phyloP scores from a whole-genome alignment of 768 basidiomycete species.

The Trametes cubensis region DNA sequence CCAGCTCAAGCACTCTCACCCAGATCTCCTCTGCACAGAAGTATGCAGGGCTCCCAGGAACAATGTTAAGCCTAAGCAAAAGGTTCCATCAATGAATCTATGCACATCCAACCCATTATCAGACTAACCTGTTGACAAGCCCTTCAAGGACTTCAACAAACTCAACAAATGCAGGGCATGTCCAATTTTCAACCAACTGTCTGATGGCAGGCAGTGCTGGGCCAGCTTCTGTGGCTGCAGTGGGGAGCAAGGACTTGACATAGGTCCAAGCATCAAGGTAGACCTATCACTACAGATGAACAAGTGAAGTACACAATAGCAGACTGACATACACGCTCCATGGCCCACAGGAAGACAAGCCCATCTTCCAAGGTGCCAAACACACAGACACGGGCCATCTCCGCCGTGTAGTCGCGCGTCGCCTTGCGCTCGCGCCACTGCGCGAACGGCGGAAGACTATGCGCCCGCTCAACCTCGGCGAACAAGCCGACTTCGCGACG shows the following conservation, averaged over 20 bases:
- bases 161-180: slow-evolving; percentile 48
- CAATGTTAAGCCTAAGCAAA: slow-evolving; percentile 39
- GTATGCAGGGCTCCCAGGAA: slow-evolving; percentile 40
- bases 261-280: slow-evolving; percentile 71
- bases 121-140: slow-evolving; percentile 45
- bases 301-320: neutral
- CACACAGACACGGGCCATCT: slow-evolving; percentile 59
- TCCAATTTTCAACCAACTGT: slow-evolving; percentile 69
- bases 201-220: slow-evolving; percentile 37
- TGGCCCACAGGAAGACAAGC: slow-evolving; percentile 75
- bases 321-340: slow-evolving; percentile 60
- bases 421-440: slow-evolving; percentile 57
- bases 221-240: neutral
- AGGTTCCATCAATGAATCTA: neutral
- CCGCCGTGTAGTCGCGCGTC: slow-evolving; percentile 72
- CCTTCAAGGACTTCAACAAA: slow-evolving; percentile 55
- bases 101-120: neutral
- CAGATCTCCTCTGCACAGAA: slow-evolving; percentile 53
- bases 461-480: slow-evolving; percentile 47
- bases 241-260: slow-evolving; percentile 36
- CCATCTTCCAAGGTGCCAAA: slow-evolving; percentile 58
- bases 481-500: slow-evolving; percentile 65
- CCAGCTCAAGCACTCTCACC: slow-evolving; percentile 61
- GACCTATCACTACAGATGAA: slow-evolving; percentile 43
- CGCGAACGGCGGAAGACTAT: slow-evolving; percentile 46